Conservation (phyloP, 192 early-diverging fungal species). For the Mortierella hygrophila region DNA sequence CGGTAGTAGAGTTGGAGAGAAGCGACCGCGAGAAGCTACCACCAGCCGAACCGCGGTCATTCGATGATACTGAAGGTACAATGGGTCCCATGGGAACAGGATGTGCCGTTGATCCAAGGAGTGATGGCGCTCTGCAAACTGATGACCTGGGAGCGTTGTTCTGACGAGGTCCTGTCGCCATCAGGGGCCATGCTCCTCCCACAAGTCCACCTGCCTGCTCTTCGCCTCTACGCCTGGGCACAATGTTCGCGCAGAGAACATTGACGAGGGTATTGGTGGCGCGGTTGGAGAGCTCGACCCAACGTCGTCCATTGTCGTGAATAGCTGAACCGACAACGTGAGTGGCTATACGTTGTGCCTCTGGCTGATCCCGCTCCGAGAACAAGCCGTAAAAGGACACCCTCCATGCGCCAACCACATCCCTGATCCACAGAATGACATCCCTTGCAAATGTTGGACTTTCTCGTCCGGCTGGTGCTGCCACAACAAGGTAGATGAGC, state of each 20-base stretch:
- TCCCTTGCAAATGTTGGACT: constrained; percentile 54
- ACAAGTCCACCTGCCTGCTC: constrained; percentile 51
- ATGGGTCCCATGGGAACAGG: constrained; percentile 43
- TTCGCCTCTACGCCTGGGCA: constrained; percentile 39
- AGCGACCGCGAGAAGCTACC: constrained; percentile 2
- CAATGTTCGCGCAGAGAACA: constrained; percentile 50
- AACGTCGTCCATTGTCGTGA: constrained; percentile 47
- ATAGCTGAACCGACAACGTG: constrained; percentile 53
- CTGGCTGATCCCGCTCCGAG: constrained; percentile 45
- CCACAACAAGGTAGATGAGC: constrained; percentile 50
- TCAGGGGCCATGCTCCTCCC: constrained; percentile 54
- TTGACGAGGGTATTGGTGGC: constrained; percentile 55
- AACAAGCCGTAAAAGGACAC: constrained; percentile 50
- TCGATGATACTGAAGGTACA: background rate
- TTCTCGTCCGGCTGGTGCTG: constrained; percentile 45
- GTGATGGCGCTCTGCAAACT: constrained; percentile 40
- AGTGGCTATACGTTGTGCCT: constrained; percentile 50
- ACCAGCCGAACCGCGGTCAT: background rate
- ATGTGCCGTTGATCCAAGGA: constrained; percentile 47
- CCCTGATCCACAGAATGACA: constrained; percentile 55
- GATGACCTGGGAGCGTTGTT: constrained; percentile 8
- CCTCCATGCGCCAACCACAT: constrained; percentile 55
- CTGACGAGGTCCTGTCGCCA: constrained; percentile 46
- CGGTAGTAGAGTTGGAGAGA: background rate
- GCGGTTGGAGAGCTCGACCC: constrained; percentile 50